A percentile compares a stretch with the other conserved stretches of the same genome.
Conservation (phyloP, 2,329 filamentous ascomycete genomes). For the Talaromyces atroroseus region DNA sequence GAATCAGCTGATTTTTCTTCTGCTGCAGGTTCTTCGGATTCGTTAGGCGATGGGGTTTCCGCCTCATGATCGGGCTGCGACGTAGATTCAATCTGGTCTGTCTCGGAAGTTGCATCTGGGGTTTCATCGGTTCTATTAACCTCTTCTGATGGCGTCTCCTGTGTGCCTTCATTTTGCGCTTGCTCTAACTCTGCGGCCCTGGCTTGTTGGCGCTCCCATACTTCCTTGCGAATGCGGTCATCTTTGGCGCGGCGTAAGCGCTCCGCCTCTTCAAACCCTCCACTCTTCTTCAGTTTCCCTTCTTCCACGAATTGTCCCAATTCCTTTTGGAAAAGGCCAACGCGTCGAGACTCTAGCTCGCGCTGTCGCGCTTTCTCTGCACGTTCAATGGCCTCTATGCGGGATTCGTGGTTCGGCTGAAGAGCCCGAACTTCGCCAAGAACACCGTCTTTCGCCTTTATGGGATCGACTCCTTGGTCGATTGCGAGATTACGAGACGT, state of each 20-base stretch:
- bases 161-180: slow-evolving; percentile 23
- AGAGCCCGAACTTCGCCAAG: slow-evolving; percentile 89
- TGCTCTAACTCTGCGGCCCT: slow-evolving; percentile 47
- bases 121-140: slow-evolving; percentile 13
- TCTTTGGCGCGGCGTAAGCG: slow-evolving; percentile 77
- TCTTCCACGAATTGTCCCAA: slow-evolving; percentile 79
- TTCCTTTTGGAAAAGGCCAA: slow-evolving; percentile 78
- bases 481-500: slow-evolving; percentile 49
- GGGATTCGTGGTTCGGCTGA: slow-evolving; percentile 87
- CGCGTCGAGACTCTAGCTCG: slow-evolving; percentile 70
- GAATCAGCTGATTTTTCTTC: slow-evolving; percentile 7
- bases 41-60: slow-evolving; percentile 7
- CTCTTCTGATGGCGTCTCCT: slow-evolving; percentile 18
- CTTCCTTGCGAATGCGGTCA: slow-evolving; percentile 76
- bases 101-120: slow-evolving; percentile 13
- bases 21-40: slow-evolving; percentile 12
- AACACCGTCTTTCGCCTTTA: slow-evolving; percentile 81
- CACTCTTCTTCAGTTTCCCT: slow-evolving; percentile 90
- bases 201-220: slow-evolving; percentile 50
- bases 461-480: slow-evolving; percentile 60
- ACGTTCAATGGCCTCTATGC: slow-evolving; percentile 93
- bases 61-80: slow-evolving; percentile 6
- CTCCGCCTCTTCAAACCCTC: slow-evolving; percentile 91
- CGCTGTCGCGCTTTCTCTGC: slow-evolving; percentile 87
- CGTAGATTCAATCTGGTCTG: neutral